Conservation (phyloP, 2,329 filamentous ascomycete genomes). For the Venturia carpophila region DNA sequence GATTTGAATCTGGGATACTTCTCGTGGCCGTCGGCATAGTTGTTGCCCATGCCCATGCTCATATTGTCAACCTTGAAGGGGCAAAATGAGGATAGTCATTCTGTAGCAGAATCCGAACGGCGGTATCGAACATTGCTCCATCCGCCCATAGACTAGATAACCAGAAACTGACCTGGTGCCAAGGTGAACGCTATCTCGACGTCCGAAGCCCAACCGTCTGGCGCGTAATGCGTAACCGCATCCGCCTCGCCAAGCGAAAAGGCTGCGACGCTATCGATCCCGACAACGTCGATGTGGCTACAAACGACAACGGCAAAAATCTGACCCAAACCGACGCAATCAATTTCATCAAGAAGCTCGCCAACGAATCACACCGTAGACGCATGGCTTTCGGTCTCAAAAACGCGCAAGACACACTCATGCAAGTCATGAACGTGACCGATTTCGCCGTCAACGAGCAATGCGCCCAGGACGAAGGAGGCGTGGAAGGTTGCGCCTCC, state of each 20-base stretch:
- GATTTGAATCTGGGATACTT: not conserved
- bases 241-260: conserved; percentile 24
- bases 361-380: not conserved
- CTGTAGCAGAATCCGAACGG: too few species aligned
- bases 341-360: conserved; percentile 8
- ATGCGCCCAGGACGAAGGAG: conserved; percentile 8
- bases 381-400: conserved; percentile 12
- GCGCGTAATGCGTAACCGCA: conserved; percentile 25
- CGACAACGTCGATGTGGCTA: conserved; percentile 23
- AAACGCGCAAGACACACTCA: conserved; percentile 14
- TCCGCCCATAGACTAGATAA: not conserved
- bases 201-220: conserved; percentile 23
- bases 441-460: conserved; percentile 15
- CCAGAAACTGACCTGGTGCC: conserved; percentile 14
- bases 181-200: conserved; percentile 24
- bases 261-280: conserved; percentile 34
- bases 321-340: conserved; percentile 13
- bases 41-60: not conserved
- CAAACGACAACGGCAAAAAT: conserved; percentile 4
- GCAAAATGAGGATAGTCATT: not conserved
- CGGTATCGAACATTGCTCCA: not conserved
- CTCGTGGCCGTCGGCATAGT: not conserved
- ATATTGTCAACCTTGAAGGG: not conserved
- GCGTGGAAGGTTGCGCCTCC: not conserved
- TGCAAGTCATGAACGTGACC: not conserved